Conservation (phyloP, 768 basidiomycete genomes). For the Glaciozyma martinii region DNA sequence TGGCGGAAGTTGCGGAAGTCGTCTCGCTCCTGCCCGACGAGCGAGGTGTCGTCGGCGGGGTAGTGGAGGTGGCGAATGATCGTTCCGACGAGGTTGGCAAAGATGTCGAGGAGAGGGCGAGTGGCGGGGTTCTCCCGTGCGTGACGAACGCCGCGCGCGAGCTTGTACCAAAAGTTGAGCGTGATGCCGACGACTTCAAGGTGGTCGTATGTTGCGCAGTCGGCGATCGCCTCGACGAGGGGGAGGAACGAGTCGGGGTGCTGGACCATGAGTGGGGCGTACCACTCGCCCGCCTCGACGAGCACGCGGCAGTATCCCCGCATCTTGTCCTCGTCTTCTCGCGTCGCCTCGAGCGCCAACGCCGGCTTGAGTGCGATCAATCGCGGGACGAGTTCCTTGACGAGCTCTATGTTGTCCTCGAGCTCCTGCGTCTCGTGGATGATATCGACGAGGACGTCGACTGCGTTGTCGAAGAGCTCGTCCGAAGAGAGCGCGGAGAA, state of each 20-base stretch:
- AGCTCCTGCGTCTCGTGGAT: conserved; percentile 98
- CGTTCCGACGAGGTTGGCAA: conserved; percentile 68
- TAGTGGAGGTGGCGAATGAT: conserved; percentile 88
- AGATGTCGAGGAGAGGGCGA: conserved; percentile 72
- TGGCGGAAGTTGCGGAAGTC: conserved; percentile 92
- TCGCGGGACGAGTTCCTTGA: conserved; percentile 78
- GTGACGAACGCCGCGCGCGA: conserved; percentile 81
- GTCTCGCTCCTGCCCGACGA: conserved; percentile 78
- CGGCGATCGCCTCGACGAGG: conserved; percentile 85
- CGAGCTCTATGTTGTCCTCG: conserved; percentile 81
- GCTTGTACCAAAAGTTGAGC: conserved; percentile 96
- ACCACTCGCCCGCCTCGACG: conserved; percentile 95
- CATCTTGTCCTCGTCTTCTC: conserved; percentile 78
- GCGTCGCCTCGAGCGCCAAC: conserved; percentile 47
- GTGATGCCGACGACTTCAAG: conserved; percentile 96
- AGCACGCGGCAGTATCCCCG: conserved; percentile 84
- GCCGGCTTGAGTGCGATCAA: conserved; percentile 63
- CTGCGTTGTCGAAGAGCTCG: conserved; percentile 83
- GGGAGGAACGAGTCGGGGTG: conserved; percentile 91
- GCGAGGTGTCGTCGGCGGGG: conserved; percentile 54
- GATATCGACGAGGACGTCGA: conserved; percentile 83
- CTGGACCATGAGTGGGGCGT: conserved; percentile 73
- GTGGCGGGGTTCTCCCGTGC: conserved; percentile 14
- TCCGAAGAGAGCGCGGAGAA: conserved; percentile 79
- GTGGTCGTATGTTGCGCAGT: conserved; percentile 84